Evolutionary conservation across 768 basidiomycete genomes (phyloP).

Genomic region (Mycena maculata): DNA sequence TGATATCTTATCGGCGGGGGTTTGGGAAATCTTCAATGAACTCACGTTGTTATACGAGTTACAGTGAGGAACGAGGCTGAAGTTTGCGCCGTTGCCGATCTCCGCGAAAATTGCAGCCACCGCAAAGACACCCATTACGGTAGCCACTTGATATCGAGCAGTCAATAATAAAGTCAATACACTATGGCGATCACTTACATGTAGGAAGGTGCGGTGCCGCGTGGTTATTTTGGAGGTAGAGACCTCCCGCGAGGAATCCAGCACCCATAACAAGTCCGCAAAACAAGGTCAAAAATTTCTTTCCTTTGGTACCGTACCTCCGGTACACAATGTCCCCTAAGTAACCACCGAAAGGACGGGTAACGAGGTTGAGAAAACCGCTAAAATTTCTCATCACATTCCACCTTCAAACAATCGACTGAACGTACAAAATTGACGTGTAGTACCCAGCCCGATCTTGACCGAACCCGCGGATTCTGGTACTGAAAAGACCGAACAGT

Average conservation of each 20-base stretch:
- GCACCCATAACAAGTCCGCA: slow-evolving; percentile 60
- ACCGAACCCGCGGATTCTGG: slow-evolving; percentile 50
- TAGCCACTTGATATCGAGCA: slow-evolving; percentile 35
- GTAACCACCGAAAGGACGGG: slow-evolving; percentile 62
- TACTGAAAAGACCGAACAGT: slow-evolving; percentile 52
- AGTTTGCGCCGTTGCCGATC: slow-evolving; percentile 62
- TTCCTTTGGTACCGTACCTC: slow-evolving; percentile 55
- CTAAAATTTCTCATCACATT: slow-evolving; percentile 29
- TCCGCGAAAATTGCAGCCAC: slow-evolving; percentile 56
- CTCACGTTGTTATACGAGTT: slow-evolving; percentile 51
- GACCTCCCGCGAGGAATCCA: slow-evolving; percentile 57
- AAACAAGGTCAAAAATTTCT: slow-evolving; percentile 59
- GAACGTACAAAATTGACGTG: slow-evolving; percentile 44
- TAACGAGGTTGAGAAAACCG: slow-evolving; percentile 64
- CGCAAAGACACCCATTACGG: slow-evolving; percentile 54
- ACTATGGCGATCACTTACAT: slow-evolving; percentile 37
- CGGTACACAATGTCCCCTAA: slow-evolving; percentile 59
- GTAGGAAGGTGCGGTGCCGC: slow-evolving; percentile 45
- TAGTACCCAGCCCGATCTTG: slow-evolving; percentile 66
- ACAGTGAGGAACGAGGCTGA: slow-evolving; percentile 63
- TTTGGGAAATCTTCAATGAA: background rate
- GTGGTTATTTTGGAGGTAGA: slow-evolving; percentile 49
- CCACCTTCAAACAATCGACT: background rate
- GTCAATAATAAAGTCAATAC: background rate
- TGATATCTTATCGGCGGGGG: slow-evolving; percentile 13